phyloP scores from a whole-genome alignment of 306 rosid genomes.

The Malus asiatica region DNA sequence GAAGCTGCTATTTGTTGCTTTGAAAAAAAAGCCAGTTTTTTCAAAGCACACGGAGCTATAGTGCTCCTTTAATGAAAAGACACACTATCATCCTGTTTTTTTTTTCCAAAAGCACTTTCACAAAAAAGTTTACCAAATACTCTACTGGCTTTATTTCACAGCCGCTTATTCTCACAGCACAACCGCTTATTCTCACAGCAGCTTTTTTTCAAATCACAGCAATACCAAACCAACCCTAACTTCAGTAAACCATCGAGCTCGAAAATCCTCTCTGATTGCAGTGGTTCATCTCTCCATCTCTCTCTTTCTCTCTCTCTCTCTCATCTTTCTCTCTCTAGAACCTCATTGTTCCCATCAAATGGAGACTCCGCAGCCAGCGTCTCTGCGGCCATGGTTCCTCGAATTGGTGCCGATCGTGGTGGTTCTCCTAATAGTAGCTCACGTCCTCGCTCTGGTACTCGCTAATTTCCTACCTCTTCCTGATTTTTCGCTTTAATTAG shows the following conservation, averaged over 20 bases:
- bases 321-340: background rate
- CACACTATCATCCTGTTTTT: too few relatives aligned
- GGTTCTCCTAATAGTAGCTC: constrained; percentile 61
- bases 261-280: background rate
- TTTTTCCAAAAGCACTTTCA: too few relatives aligned
- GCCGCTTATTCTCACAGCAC: too few relatives aligned
- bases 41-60: too few relatives aligned
- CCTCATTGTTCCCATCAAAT: constrained; percentile 12
- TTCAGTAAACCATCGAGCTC: background rate
- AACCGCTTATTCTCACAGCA: too few relatives aligned
- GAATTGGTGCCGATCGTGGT: constrained; percentile 48
- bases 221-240: too few relatives aligned
- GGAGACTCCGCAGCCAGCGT: constrained; percentile 40
- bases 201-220: too few relatives aligned
- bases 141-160: too few relatives aligned
- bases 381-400: constrained; percentile 66
- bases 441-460: constrained; percentile 77
- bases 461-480: background rate
- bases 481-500: background rate
- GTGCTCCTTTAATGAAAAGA: too few relatives aligned
- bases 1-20: too few relatives aligned
- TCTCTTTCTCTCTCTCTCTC: background rate
- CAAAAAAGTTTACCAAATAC: too few relatives aligned
- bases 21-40: too few relatives aligned
- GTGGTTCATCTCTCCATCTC: background rate